Evolutionary conservation across 1,284 basidiomycete species (phyloP).

Genomic region (Phenoliferia sp.): DNA sequence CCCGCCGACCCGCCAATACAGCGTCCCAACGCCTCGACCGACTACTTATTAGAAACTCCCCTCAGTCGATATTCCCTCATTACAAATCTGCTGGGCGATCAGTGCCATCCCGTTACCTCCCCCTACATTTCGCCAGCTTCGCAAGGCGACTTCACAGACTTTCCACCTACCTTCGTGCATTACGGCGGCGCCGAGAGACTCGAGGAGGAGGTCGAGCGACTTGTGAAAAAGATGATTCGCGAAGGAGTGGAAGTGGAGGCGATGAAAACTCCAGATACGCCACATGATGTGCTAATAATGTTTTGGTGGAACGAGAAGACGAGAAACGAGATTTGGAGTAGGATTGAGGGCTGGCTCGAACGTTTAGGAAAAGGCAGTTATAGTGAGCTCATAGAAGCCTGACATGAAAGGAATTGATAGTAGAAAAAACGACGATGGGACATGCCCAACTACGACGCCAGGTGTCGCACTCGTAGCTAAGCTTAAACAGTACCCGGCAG

Average conservation of each 20-base stretch:
- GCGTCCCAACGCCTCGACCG: constrained; percentile 25
- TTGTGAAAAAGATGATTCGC: constrained; percentile 17
- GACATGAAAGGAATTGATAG: neutral
- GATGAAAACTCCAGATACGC: constrained; percentile 24
- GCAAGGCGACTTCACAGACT: constrained; percentile 19
- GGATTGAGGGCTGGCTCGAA: constrained; percentile 25
- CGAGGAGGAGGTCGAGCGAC: constrained; percentile 26
- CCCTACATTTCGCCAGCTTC: constrained; percentile 29
- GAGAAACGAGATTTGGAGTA: constrained; percentile 7
- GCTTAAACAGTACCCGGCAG: no score
- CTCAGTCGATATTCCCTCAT: constrained; percentile 22
- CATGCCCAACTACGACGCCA: no score
- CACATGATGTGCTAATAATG: constrained; percentile 30
- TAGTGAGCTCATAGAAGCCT: neutral
- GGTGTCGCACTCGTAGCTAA: no score
- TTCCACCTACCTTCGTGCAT: constrained; percentile 26
- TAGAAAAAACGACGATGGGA: neutral
- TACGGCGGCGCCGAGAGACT: constrained; percentile 31
- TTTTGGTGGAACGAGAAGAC: constrained; percentile 28
- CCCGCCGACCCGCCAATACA: constrained; percentile 15
- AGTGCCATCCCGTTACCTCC: constrained; percentile 19
- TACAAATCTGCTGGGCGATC: constrained; percentile 22
- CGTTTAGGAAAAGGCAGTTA: no score
- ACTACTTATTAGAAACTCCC: constrained; percentile 29
- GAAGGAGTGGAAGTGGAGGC: constrained; percentile 18